Conservation (phyloP, 2,329 filamentous ascomycete species). For the Neofusicoccum cordaticola region DNA sequence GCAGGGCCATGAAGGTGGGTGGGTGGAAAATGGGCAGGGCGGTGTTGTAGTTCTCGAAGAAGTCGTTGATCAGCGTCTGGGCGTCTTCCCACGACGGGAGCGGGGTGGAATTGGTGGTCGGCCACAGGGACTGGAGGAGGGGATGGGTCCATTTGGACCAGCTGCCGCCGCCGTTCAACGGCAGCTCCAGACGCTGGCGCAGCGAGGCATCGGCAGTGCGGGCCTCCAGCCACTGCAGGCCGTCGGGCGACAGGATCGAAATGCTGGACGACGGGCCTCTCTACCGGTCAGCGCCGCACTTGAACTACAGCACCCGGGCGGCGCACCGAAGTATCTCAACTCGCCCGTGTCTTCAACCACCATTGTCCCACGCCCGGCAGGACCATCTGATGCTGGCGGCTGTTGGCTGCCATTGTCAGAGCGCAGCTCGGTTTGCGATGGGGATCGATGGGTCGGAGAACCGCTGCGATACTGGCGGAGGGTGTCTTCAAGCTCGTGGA, state of each 20-base stretch:
- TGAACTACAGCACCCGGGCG: neutral
- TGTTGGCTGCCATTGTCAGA: neutral
- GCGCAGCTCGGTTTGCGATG: neutral
- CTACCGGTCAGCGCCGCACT: neutral
- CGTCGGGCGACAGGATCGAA: neutral
- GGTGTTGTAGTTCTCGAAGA: neutral
- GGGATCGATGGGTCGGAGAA: neutral
- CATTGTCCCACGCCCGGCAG: neutral
- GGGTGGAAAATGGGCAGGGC: slow-evolving; percentile 1
- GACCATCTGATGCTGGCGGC: neutral
- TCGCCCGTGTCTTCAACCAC: slow-evolving; percentile 4
- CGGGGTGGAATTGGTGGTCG: neutral
- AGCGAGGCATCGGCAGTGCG: slow-evolving; percentile 6
- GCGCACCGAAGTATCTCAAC: slow-evolving; percentile 4
- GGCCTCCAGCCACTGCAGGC: slow-evolving; percentile 1
- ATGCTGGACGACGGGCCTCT: slow-evolving; percentile 10
- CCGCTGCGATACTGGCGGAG: neutral
- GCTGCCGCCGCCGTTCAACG: neutral
- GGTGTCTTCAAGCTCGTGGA: neutral
- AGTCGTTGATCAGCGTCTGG: neutral
- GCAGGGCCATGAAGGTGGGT: neutral
- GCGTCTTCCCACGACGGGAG: neutral
- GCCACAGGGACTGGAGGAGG: neutral
- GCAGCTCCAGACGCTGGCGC: slow-evolving; percentile 5
- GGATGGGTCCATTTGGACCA: slow-evolving; percentile 5